Conservation (phyloP, 306 rosid genomes). For the Pyrus betulifolia region DNA sequence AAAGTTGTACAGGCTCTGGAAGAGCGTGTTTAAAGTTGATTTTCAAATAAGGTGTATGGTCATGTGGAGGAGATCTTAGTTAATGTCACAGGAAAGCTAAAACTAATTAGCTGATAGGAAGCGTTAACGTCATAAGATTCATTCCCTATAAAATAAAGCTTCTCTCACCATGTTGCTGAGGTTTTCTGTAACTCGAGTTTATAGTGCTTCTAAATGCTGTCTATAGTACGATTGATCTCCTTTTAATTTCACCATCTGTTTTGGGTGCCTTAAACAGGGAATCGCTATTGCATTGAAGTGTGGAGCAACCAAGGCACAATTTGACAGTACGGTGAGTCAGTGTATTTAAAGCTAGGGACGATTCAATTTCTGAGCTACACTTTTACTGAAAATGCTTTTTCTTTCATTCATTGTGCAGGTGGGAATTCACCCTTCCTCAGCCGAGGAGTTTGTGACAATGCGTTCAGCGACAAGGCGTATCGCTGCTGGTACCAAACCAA, state of each 20-base stretch:
- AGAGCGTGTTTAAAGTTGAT: neutral
- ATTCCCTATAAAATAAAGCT: too few relatives aligned
- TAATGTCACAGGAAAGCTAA: neutral
- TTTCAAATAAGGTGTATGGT: neutral
- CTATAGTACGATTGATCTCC: neutral
- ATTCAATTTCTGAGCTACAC: neutral
- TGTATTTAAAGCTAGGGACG: neutral
- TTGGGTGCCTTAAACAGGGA: constrained; percentile 45
- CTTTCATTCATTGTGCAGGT: constrained; percentile 38
- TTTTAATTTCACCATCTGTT: neutral
- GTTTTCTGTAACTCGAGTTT: neutral
- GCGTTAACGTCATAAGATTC: too few relatives aligned
- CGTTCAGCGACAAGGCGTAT: constrained; percentile 61
- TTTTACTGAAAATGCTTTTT: neutral
- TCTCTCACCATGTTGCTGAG: neutral
- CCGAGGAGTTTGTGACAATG: constrained; percentile 98
- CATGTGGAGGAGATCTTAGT: neutral
- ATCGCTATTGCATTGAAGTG: constrained; percentile 81
- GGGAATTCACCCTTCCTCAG: constrained; percentile 87
- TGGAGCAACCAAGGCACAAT: constrained; percentile 93
- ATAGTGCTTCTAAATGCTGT: neutral
- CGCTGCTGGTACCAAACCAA: constrained; percentile 42
- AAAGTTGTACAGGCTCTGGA: neutral
- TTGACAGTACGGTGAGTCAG: constrained; percentile 86
- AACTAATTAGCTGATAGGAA: neutral